These are phyloP conservation scores for Candida berthetii DNA, from an alignment of 805 yeast species.

Conservation along the genomic window DNA sequence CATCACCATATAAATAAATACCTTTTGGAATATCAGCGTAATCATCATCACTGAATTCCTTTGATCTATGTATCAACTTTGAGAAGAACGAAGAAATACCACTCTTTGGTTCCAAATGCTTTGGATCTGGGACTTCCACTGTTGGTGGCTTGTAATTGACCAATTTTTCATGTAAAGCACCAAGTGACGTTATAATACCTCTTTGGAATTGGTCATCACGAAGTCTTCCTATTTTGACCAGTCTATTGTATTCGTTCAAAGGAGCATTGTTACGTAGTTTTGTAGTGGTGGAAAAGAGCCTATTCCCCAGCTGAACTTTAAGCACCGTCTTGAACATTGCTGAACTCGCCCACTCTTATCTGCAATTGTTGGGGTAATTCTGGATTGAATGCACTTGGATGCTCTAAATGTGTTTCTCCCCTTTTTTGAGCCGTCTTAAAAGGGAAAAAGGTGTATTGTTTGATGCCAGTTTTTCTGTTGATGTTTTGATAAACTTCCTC, in stretches of 20 bases:
- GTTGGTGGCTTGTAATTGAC: slow-evolving; percentile 52
- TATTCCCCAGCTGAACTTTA: neutral
- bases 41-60: slow-evolving; percentile 11
- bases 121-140: slow-evolving; percentile 41
- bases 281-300: neutral
- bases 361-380: too few species aligned
- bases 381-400: too few species aligned
- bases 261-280: slow-evolving; percentile 25
- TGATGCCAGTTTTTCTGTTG: too few species aligned
- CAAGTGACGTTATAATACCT: slow-evolving; percentile 54
- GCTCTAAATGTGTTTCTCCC: too few species aligned
- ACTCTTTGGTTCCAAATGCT: slow-evolving; percentile 42
- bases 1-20: slow-evolving; percentile 92
- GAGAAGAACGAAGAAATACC: slow-evolving; percentile 32
- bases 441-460: too few species aligned
- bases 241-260: slow-evolving; percentile 38
- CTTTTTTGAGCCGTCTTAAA: too few species aligned
- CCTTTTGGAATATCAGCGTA: slow-evolving; percentile 61
- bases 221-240: slow-evolving; percentile 38
- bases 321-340: neutral
- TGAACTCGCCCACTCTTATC: too few species aligned
- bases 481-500: too few species aligned
- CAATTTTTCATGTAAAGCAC: slow-evolving; percentile 50
- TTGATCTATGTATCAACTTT: slow-evolving; percentile 21
- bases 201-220: slow-evolving; percentile 75